Conservation (phyloP, 2,329 filamentous ascomycete genomes). For the Periconia digitata region DNA sequence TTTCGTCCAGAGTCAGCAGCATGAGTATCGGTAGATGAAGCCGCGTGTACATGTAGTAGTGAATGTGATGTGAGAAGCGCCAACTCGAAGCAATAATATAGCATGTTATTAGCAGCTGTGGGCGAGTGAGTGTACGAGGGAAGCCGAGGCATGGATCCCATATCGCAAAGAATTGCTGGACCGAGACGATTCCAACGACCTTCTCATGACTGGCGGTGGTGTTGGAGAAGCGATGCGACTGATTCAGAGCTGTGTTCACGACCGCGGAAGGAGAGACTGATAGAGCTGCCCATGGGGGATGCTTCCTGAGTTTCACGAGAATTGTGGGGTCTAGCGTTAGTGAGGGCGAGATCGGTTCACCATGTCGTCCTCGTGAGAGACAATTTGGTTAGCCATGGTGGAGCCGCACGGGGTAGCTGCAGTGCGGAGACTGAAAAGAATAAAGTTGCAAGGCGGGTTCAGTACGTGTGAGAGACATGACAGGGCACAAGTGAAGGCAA, state of each 20-base stretch:
- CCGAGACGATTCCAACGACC: no score
- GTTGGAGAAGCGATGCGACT: background rate
- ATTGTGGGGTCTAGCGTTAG: background rate
- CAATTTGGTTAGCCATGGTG: background rate
- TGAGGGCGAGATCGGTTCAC: background rate
- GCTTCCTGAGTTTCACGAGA: background rate
- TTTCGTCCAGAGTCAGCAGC: background rate
- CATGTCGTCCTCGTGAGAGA: background rate
- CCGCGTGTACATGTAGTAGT: background rate
- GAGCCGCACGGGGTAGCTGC: background rate
- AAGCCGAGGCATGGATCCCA: no score
- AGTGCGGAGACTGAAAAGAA: background rate
- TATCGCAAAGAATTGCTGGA: no score
- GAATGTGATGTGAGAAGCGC: background rate
- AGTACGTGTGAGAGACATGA: background rate
- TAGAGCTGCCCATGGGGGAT: background rate
- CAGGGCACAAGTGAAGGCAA: background rate
- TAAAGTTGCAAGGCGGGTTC: background rate
- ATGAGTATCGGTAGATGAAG: background rate
- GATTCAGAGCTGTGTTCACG: background rate
- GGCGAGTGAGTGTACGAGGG: no score
- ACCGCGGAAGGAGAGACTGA: background rate
- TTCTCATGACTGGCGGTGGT: background rate
- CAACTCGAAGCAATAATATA: background rate
- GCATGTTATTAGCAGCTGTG: no score